Conservation (phyloP, 2,329 filamentous ascomycete species). For the Penicillium sp. region DNA sequence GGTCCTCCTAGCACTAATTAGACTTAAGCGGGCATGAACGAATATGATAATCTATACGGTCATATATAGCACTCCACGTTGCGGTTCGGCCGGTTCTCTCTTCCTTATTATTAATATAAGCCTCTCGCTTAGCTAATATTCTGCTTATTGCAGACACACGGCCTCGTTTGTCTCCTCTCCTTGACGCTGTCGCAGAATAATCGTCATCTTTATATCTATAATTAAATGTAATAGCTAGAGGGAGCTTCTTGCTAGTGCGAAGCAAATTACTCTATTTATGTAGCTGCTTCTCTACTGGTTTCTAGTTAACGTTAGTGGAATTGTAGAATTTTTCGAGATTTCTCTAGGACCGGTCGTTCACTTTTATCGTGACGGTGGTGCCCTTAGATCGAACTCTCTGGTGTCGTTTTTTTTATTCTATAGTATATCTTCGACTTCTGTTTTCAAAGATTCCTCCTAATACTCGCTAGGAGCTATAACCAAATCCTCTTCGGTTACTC, state of each 20-base stretch:
- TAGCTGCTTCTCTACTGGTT: constrained; percentile 15
- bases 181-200: too few species aligned
- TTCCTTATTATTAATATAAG: too few species aligned
- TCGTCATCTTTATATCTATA: too few species aligned
- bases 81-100: neutral
- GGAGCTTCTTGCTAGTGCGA: too few species aligned
- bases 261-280: constrained; percentile 19
- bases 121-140: too few species aligned
- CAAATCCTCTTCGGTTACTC: constrained; percentile 25
- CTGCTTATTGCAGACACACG: too few species aligned
- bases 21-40: constrained; percentile 12
- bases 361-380: constrained; percentile 14
- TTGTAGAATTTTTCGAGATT: constrained; percentile 14
- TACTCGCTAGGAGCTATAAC: constrained; percentile 26
- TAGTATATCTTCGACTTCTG: constrained; percentile 17
- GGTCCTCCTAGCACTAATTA: constrained; percentile 19
- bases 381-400: constrained; percentile 20
- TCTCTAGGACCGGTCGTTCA: constrained; percentile 1
- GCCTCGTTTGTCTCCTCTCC: too few species aligned
- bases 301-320: constrained; percentile 19
- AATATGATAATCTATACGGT: constrained; percentile 9
- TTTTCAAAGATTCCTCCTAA: constrained; percentile 20
- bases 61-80: constrained; percentile 18
- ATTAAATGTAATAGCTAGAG: too few species aligned
- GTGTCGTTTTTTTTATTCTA: constrained; percentile 16